A percentile compares a stretch with the other conserved stretches of the same genome.
These are phyloP conservation scores for Proliferodiscus dingleyae DNA, from an alignment of 2,329 filamentous ascomycete genomes.

Conservation along the genomic window DNA sequence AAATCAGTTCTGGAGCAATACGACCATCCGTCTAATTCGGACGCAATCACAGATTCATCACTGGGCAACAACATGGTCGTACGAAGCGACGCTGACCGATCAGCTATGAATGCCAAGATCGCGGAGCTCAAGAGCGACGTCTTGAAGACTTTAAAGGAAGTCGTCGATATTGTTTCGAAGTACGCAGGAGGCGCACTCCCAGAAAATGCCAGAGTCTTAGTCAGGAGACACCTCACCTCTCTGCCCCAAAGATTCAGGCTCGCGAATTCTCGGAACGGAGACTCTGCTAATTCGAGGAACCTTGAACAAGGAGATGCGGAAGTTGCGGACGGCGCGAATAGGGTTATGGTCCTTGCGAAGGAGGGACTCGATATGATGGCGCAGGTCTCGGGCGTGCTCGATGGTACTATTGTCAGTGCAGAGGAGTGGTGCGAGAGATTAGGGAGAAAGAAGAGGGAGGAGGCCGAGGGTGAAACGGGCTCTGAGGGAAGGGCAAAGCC, in stretches of 20 bases:
- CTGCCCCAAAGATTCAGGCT: slow-evolving; percentile 78
- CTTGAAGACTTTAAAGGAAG: slow-evolving; percentile 72
- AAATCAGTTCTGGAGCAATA: slow-evolving; percentile 76
- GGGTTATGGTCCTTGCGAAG: slow-evolving; percentile 78
- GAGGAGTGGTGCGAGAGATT: slow-evolving; percentile 86
- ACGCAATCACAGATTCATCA: slow-evolving; percentile 20
- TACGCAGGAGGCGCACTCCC: slow-evolving; percentile 90
- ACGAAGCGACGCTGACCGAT: slow-evolving; percentile 24
- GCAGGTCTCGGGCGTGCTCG: slow-evolving; percentile 81
- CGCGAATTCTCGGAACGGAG: slow-evolving; percentile 48
- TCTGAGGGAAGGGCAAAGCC: slow-evolving; percentile 13
- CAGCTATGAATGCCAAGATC: slow-evolving; percentile 42
- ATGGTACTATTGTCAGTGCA: slow-evolving; percentile 83
- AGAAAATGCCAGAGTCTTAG: slow-evolving; percentile 78
- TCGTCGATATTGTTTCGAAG: slow-evolving; percentile 79
- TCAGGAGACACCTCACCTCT: slow-evolving; percentile 77
- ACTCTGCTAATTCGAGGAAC: slow-evolving; percentile 30
- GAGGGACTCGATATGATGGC: slow-evolving; percentile 93
- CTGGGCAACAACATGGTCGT: slow-evolving; percentile 23
- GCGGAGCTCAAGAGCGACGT: slow-evolving; percentile 64
- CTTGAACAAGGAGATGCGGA: slow-evolving; percentile 40
- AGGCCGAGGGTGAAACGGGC: slow-evolving; percentile 15
- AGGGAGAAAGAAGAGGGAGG: slow-evolving; percentile 41
- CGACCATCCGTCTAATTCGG: slow-evolving; percentile 47
- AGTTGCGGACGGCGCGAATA: slow-evolving; percentile 58